Conservation (phyloP, 169 alveolate species). For the Plasmodium knowlesi region DNA sequence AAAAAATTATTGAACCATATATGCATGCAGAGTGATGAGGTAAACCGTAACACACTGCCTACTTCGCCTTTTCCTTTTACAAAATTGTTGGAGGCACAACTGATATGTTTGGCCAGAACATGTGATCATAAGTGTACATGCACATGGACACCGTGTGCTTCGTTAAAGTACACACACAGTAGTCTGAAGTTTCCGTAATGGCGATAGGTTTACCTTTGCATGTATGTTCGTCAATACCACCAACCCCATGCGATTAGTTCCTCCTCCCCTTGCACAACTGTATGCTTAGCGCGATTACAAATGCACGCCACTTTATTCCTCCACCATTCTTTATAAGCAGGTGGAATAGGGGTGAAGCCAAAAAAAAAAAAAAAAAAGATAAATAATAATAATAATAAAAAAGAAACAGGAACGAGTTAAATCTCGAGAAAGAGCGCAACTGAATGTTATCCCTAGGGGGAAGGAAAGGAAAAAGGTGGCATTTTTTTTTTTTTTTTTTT, state of each 20-base stretch:
- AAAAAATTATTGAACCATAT: not conserved
- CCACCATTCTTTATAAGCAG: not conserved
- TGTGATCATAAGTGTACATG: not conserved
- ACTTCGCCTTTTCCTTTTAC: not conserved
- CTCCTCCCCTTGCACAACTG: not conserved
- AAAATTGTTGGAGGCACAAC: not conserved
- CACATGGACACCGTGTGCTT: not conserved
- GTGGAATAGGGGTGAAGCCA: not conserved
- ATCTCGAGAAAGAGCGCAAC: not conserved
- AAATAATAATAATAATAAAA: not conserved
- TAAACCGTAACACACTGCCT: not conserved
- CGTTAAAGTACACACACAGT: not conserved
- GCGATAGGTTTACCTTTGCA: not conserved
- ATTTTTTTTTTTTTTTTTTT: not conserved
- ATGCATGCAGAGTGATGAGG: not conserved
- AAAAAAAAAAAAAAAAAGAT: not conserved
- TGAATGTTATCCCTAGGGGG: not conserved
- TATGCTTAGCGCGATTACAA: not conserved
- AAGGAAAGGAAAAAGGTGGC: not conserved
- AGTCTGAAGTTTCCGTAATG: not conserved
- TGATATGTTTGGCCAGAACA: not conserved
- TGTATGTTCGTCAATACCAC: not conserved
- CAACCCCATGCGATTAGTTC: not conserved
- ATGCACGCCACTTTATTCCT: not conserved
- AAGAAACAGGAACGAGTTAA: not conserved